Conservation (phyloP, 2,329 filamentous ascomycete species). For the Pseudocercospora macadamiae region DNA sequence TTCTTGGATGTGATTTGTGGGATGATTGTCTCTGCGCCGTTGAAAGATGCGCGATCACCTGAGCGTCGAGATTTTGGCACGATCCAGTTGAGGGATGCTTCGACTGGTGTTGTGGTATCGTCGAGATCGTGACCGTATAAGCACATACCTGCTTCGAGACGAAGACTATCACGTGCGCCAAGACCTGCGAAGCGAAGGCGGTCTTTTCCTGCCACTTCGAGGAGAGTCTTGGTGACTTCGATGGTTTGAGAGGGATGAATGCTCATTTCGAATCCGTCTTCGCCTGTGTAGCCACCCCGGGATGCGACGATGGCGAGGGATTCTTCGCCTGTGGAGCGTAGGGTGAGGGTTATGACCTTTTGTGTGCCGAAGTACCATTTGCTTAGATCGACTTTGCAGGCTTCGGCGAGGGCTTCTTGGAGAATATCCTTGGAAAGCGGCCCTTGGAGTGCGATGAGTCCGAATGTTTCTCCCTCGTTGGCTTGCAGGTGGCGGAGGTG, state of each 20-base stretch:
- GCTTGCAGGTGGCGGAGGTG: constrained; percentile 36
- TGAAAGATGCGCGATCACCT: constrained; percentile 67
- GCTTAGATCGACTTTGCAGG: constrained; percentile 55
- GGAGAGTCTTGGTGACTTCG: constrained; percentile 69
- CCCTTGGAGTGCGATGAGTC: constrained; percentile 87
- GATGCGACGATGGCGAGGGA: constrained; percentile 70
- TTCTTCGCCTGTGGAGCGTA: constrained; percentile 54
- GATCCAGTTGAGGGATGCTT: constrained; percentile 74
- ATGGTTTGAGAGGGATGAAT: constrained; percentile 70
- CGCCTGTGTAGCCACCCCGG: constrained; percentile 92
- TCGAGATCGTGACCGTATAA: constrained; percentile 98
- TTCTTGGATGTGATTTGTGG: constrained; percentile 64
- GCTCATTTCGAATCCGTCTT: constrained; percentile 97
- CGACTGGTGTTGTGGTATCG: constrained; percentile 71
- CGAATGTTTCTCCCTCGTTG: constrained; percentile 62
- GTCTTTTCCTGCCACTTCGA: constrained; percentile 60
- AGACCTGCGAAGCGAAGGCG: constrained; percentile 82
- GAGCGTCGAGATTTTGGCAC: constrained; percentile 76
- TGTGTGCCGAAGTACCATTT: constrained; percentile 82
- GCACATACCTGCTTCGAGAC: constrained; percentile 97
- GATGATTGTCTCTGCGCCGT: constrained; percentile 78
- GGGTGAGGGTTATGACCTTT: constrained; percentile 65
- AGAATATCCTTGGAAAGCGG: constrained; percentile 75
- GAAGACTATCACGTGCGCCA: constrained; percentile 86
- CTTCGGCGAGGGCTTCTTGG: constrained; percentile 60